These are phyloP conservation scores for Stentor coeruleus DNA, from an alignment of 73 alveolate species.

Conservation along the genomic window DNA sequence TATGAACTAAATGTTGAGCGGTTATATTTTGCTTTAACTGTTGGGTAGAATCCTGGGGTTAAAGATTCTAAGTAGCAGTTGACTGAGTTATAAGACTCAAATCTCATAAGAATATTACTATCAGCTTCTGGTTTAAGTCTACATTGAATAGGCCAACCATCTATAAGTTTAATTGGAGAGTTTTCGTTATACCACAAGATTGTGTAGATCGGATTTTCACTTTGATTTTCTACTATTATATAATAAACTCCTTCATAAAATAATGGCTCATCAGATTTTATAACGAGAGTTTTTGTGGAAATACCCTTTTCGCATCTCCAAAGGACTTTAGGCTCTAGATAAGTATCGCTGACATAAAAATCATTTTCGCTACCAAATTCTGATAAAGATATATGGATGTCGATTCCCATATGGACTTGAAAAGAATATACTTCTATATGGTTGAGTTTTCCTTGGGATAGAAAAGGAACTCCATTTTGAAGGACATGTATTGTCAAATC, in stretches of 20 bases:
- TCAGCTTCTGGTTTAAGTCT: neutral
- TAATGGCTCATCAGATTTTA: neutral
- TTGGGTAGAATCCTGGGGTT: neutral
- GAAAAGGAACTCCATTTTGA: slow-evolving; percentile 18
- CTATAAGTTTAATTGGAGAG: neutral
- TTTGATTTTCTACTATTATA: neutral
- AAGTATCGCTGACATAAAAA: neutral
- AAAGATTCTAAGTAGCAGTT: neutral
- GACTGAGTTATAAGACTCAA: neutral
- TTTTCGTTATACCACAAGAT: neutral
- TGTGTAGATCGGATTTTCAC: neutral
- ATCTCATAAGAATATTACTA: neutral
- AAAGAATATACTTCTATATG: neutral
- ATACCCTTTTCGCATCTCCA: neutral
- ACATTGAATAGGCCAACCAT: slow-evolving; percentile 14
- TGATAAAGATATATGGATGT: neutral
- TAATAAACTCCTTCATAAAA: neutral
- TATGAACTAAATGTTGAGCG: too few relatives aligned
- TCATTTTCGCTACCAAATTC: slow-evolving; percentile 7
- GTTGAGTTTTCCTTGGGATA: neutral
- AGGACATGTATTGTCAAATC: neutral
- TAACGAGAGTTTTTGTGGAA: neutral
- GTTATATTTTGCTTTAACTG: neutral
- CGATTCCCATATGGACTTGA: neutral
- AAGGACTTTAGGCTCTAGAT: neutral